These are phyloP conservation scores for Asterella californica DNA, from an alignment of 225 moss, liverwort and hornwort species.

Conservation along the genomic window DNA sequence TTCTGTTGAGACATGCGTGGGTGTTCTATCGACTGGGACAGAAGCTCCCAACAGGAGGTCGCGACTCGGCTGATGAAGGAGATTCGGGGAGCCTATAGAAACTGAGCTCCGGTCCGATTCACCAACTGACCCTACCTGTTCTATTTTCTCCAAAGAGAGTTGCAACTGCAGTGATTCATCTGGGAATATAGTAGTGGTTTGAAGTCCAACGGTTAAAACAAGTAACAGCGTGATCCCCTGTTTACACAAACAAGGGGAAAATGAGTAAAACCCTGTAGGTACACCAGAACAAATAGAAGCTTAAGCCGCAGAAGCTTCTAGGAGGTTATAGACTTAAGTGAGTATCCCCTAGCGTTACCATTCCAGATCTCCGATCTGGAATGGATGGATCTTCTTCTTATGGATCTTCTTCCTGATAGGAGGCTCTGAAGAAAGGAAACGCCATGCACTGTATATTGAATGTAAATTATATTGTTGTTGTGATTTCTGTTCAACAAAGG, in stretches of 20 bases:
- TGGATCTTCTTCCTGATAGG: neutral
- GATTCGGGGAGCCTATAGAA: neutral
- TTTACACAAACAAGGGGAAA: slow-evolving; percentile 1
- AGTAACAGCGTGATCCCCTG: slow-evolving; percentile 40
- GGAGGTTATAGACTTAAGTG: no score
- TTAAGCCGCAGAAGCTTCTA: no score
- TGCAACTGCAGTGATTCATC: neutral
- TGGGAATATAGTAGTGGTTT: neutral
- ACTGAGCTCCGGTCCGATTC: neutral
- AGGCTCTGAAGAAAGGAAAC: neutral
- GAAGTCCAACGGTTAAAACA: slow-evolving; percentile 27
- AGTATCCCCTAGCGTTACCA: no score
- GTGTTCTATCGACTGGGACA: neutral
- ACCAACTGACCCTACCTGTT: neutral
- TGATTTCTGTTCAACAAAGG: slow-evolving; percentile 3
- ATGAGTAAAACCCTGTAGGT: neutral
- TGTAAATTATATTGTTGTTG: neutral
- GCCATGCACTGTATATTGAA: neutral
- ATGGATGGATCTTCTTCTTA: no score
- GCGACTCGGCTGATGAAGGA: neutral
- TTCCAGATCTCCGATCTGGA: neutral
- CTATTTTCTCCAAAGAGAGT: neutral
- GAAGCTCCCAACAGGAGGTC: neutral
- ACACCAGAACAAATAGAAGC: neutral
- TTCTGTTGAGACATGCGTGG: neutral